Base-by-base conservation (phyloP, 495 filamentous ascomycete genomes). In the Neurospora intermedia region DNA sequence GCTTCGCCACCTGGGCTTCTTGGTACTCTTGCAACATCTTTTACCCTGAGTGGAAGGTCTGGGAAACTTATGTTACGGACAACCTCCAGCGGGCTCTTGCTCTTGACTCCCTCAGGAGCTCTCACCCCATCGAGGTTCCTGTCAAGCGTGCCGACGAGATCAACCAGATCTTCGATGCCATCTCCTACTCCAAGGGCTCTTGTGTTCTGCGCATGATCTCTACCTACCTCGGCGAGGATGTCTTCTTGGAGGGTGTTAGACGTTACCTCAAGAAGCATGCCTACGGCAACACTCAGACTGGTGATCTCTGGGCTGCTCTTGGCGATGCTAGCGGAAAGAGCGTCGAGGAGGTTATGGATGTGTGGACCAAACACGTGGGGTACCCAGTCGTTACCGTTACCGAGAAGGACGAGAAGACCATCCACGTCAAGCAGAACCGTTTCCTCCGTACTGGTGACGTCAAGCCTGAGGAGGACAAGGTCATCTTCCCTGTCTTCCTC, bases 31-130 rank as follows among this genome's bases (percentile, higher is more conserved):
- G 89, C 85, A 91, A 93, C 79, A 83, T 85, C 73, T 97, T 99
- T 86, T 98, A 94, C 83, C 96, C 95, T 4, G 94, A 98, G 80
- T 98, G 96, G 95, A 97, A 97, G 83, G 93, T 98, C n/a, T 98
- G 96, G 96, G 89, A 97, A 82, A 89, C 87, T 20, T 98, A 97
- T 78, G 94, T 98, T 46, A 92, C 92, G 41, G 94, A 97, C 76
- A 96, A 90, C 77, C 86, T 97, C 74, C 94, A 97, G 83, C 88
- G 91, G 74, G 96, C 96, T 3, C 86, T 98, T 11, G 90, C 89
- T 18, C 87, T 98, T 38, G 96, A 99, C 81, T 96, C 94, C 13
- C 84, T 98, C 48, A 90, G 95, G 71, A 96, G 93, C 87, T 96
- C 93, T 78, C 96, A 99, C 84, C 95, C 96, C 43, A 96, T 99